Base-by-base conservation (phyloP, 2,329 filamentous ascomycete genomes). In the Trichoderma sp. region DNA sequence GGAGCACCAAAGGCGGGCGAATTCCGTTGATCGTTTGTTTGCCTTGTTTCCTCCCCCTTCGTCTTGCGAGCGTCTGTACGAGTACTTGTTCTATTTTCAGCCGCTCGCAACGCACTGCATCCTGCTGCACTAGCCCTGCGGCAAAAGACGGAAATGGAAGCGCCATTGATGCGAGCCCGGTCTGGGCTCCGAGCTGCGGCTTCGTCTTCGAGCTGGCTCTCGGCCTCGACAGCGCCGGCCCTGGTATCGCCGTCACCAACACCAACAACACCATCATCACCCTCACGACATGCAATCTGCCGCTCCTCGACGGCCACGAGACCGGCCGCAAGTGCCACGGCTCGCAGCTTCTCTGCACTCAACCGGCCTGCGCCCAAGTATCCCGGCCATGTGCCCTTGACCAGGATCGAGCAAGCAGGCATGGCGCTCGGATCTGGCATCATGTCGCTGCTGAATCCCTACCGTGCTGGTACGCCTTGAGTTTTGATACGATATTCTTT, bases 341-440 rank as follows among this genome's bases (percentile, higher is more conserved):
- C 23, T 23, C 47, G 79, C 62, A 76, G 70, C 71, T 97, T 98
- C 85, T 97, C 95, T 57, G 89, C 94, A 74, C 88, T 97, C 76
- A 92, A 92, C 81, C 92, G 96, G 7, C 95, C 95, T 65, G 88
- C 88, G 30, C 93, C 94, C 71, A 96, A 93, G 77, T 98, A 98
- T 84, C 90, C 93, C 1, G 94, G 94, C 81, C 96, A 99, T 88
- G 90, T 98, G 36, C 96, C 95, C 43, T 88, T 99, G 70, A 97
- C 92, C 8, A 82, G 83, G 55, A 77, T 93, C 71, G 96, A 98
- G 83, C 91, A 93, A 70, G 87, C 89, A 72, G 90, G 90, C 20
- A 86, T 99, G 62, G 88, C 89, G 59, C 78, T 91, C 63, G 90
- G 90, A 30, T 90, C 90, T 8, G 88, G 90, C 57, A 79, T 92